These are phyloP conservation scores for Tricholoma furcatifolium DNA, from an alignment of 768 basidiomycete species.

Conservation along the genomic window DNA sequence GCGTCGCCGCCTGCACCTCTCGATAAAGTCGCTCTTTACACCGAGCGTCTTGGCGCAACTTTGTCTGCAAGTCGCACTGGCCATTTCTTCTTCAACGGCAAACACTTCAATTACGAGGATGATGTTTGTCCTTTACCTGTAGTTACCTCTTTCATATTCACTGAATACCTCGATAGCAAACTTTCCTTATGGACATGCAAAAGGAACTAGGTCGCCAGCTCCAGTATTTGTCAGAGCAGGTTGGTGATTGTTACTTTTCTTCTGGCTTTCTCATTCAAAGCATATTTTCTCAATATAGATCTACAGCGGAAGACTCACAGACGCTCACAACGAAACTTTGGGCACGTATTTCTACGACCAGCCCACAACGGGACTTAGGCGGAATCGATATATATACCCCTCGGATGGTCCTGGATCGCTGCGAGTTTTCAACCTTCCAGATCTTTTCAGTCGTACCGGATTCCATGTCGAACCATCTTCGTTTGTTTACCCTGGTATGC, in stretches of 20 bases:
- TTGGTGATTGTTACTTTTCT: constrained; percentile 24
- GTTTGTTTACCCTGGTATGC: constrained; percentile 67
- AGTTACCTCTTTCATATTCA: not conserved
- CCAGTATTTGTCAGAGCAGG: constrained; percentile 73
- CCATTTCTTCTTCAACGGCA: constrained; percentile 89
- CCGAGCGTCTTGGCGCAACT: constrained; percentile 55
- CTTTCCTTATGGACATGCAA: constrained; percentile 65
- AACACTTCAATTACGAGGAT: constrained; percentile 68
- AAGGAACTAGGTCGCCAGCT: constrained; percentile 56
- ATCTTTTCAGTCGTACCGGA: constrained; percentile 47
- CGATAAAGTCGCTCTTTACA: constrained; percentile 51
- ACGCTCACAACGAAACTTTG: constrained; percentile 49
- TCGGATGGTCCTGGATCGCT: constrained; percentile 43
- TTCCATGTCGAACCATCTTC: constrained; percentile 39
- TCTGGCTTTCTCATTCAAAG: not conserved
- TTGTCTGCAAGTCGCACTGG: constrained; percentile 43
- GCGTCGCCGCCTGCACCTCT: constrained; percentile 30
- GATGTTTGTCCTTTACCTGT: constrained; percentile 22
- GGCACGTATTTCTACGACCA: constrained; percentile 89
- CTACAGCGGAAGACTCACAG: constrained; percentile 55
- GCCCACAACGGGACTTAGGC: constrained; percentile 61
- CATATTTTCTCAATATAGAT: constrained; percentile 40
- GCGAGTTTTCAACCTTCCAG: constrained; percentile 53
- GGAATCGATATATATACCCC: constrained; percentile 79
- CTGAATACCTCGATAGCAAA: constrained; percentile 34